These are phyloP conservation scores for Lithohypha guttulata DNA, from an alignment of 2,329 filamentous ascomycete genomes.

Conservation along the genomic window DNA sequence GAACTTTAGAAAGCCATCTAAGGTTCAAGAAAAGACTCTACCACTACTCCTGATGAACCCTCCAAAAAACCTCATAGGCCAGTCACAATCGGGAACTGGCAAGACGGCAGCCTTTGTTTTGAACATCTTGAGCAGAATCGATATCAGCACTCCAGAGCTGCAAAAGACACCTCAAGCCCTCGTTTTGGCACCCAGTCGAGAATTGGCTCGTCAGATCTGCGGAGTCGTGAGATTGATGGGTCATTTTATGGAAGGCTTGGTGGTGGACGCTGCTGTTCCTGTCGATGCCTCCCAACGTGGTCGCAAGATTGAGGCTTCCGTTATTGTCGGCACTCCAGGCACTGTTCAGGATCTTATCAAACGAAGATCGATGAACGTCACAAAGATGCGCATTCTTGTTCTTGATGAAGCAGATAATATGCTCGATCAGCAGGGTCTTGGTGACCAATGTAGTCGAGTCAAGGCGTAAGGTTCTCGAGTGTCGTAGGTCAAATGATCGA, in stretches of 20 bases:
- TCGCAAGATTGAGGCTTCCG: constrained; percentile 58
- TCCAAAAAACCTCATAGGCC: constrained; percentile 88
- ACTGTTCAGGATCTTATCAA: constrained; percentile 83
- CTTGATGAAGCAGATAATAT: constrained; percentile 98
- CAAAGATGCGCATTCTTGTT: constrained; percentile 68
- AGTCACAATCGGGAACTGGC: constrained; percentile 97
- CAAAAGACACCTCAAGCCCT: constrained; percentile 62
- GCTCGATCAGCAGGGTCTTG: constrained; percentile 89
- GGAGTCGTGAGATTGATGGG: constrained; percentile 77
- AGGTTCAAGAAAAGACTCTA: constrained; percentile 91
- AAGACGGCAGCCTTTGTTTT: constrained; percentile 96
- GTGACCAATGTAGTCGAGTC: constrained; percentile 86
- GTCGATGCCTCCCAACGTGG: constrained; percentile 58
- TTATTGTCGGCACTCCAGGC: constrained; percentile 88
- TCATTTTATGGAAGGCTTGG: constrained; percentile 64
- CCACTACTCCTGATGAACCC: constrained; percentile 79
- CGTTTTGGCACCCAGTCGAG: constrained; percentile 81
- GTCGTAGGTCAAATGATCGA: not conserved
- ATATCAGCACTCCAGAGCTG: constrained; percentile 54
- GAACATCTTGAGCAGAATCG: constrained; percentile 78
- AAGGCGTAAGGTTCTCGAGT: constrained; percentile 56
- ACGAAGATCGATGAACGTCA: constrained; percentile 60
- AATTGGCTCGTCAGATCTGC: constrained; percentile 89
- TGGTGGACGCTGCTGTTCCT: constrained; percentile 72
- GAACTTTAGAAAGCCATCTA: constrained; percentile 89